phyloP scores from a whole-genome alignment of 345 rosid species.

The Eucalyptus curtisii region DNA sequence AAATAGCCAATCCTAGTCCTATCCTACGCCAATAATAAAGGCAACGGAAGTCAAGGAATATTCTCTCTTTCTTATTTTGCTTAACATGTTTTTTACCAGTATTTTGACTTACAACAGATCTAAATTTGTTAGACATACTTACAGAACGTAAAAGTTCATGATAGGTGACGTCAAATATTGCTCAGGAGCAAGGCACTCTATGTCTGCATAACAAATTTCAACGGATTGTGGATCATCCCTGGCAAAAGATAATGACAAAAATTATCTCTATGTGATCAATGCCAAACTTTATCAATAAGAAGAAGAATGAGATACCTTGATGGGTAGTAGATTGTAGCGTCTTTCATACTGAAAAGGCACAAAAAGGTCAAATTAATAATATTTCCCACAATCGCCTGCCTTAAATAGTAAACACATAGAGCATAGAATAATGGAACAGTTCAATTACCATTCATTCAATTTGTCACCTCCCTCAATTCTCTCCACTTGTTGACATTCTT shows the following conservation, averaged over 20 bases:
- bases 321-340: conserved; percentile 49
- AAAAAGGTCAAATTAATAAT: not conserved
- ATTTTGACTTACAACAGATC: not conserved
- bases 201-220: conserved; percentile 48
- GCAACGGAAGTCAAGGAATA: not conserved
- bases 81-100: not conserved
- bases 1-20: not conserved
- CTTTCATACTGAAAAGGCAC: conserved; percentile 37
- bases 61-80: not conserved
- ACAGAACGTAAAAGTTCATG: conserved; percentile 86
- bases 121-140: not conserved
- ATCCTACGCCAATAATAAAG: not conserved
- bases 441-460: conserved; percentile 42
- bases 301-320: conserved; percentile 37
- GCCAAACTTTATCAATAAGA: not conserved
- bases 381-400: not conserved
- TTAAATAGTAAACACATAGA: not conserved
- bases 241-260: conserved; percentile 2
- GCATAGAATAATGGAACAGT: not conserved
- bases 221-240: conserved; percentile 68
- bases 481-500: conserved; percentile 29
- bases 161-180: conserved; percentile 60
- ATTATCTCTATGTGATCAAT: not conserved
- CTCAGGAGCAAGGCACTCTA: conserved; percentile 55
- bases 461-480: conserved; percentile 10